Evolutionary conservation across 2,329 filamentous ascomycete species (phyloP).

Genomic region (Massarina eburnea): DNA sequence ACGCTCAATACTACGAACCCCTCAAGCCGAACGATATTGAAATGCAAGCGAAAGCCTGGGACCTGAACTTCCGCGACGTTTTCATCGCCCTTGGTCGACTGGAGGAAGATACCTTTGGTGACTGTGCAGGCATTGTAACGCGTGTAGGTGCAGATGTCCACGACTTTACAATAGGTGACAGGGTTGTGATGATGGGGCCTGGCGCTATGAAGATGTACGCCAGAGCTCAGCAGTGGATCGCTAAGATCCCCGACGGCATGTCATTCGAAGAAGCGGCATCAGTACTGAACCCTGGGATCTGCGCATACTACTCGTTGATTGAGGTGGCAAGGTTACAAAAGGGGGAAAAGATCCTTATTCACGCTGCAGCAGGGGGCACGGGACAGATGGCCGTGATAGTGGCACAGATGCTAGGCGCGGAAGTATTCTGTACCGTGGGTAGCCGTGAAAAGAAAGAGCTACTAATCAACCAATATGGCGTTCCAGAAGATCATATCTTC

Average conservation of each 20-base stretch:
- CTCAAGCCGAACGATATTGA: slow-evolving; percentile 11
- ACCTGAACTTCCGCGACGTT: slow-evolving; percentile 15
- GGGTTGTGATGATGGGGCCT: not conserved
- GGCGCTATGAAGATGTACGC: slow-evolving; percentile 1
- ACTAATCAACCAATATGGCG: slow-evolving; percentile 6
- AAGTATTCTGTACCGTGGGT: slow-evolving; percentile 22
- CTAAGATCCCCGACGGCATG: slow-evolving; percentile 4
- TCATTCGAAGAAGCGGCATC: slow-evolving; percentile 11
- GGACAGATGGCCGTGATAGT: slow-evolving; percentile 20
- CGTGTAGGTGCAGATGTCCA: slow-evolving; percentile 5
- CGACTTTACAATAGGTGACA: slow-evolving; percentile 5
- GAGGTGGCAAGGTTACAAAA: slow-evolving; percentile 20
- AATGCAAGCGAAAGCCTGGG: slow-evolving; percentile 6
- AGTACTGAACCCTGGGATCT: not conserved
- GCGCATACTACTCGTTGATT: slow-evolving; percentile 19
- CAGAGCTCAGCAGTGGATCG: not conserved
- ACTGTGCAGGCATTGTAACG: slow-evolving; percentile 8
- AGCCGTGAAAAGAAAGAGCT: slow-evolving; percentile 13
- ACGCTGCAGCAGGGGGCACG: slow-evolving; percentile 21
- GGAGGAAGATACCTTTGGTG: slow-evolving; percentile 7
- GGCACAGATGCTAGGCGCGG: slow-evolving; percentile 13
- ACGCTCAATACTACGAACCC: slow-evolving; percentile 2
- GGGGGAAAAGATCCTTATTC: slow-evolving; percentile 31
- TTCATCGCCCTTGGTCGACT: slow-evolving; percentile 30
- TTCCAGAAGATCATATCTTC: slow-evolving; percentile 31